These are phyloP conservation scores for Leccinum imitatum DNA, from an alignment of 768 basidiomycete genomes.

Conservation along the genomic window DNA sequence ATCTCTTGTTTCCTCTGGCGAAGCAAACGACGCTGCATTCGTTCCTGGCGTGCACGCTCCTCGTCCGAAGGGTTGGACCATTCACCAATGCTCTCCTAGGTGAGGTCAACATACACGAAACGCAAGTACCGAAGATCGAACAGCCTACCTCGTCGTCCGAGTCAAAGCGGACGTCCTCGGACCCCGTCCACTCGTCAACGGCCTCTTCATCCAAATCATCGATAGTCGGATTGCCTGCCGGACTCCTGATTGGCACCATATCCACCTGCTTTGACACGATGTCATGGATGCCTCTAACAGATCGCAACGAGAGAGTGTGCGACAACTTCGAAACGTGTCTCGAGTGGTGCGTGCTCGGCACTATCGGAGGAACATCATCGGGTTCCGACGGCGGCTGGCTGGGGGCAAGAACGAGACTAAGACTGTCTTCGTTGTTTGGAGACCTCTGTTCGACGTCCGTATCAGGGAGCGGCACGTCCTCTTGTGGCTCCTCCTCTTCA, in stretches of 20 bases:
- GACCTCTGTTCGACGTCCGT: constrained; percentile 38
- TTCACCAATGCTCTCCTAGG: constrained; percentile 74
- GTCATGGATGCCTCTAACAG: constrained; percentile 53
- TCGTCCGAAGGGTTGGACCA: constrained; percentile 93
- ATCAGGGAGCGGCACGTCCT: constrained; percentile 37
- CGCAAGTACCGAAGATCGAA: not conserved
- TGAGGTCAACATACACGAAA: constrained; percentile 9
- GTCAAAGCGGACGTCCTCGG: constrained; percentile 61
- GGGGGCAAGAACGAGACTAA: constrained; percentile 19
- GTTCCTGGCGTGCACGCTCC: constrained; percentile 71
- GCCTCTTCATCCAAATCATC: constrained; percentile 39
- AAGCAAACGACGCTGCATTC: constrained; percentile 61
- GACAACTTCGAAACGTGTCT: constrained; percentile 68
- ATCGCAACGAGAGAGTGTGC: constrained; percentile 63
- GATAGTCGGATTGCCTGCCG: constrained; percentile 31
- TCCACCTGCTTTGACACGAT: constrained; percentile 30
- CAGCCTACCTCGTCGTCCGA: constrained; percentile 69
- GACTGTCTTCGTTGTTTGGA: constrained; percentile 37
- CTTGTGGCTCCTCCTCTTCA: constrained; percentile 68
- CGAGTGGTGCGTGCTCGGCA: constrained; percentile 58
- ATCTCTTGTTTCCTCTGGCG: constrained; percentile 45
- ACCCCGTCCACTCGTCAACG: constrained; percentile 80
- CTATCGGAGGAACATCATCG: constrained; percentile 46
- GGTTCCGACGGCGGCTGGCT: constrained; percentile 33
- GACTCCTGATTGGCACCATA: constrained; percentile 32